Conservation (phyloP, 2,329 filamentous ascomycete species). For the Trichoderma sp. region DNA sequence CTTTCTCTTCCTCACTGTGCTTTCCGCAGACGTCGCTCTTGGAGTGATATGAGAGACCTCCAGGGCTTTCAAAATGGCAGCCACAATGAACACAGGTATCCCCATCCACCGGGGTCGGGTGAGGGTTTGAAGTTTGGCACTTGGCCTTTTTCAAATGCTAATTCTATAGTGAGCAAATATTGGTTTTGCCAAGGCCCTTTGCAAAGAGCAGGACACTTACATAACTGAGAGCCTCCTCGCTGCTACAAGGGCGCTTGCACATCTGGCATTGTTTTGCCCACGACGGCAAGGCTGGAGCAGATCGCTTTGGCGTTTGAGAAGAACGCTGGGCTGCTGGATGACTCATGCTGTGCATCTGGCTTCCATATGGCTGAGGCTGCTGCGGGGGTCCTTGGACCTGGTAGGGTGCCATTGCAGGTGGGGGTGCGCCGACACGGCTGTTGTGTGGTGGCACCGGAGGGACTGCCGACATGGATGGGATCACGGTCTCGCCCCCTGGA, state of each 20-base stretch:
- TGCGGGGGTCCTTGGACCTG: background rate
- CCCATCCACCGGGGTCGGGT: conserved; percentile 28
- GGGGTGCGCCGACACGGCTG: conserved; percentile 30
- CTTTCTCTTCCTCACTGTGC: conserved; percentile 32
- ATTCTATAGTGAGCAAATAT: background rate
- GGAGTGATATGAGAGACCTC: conserved; percentile 49
- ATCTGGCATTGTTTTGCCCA: conserved; percentile 33
- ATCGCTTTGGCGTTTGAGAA: background rate
- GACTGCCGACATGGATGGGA: conserved; percentile 35
- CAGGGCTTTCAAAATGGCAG: conserved; percentile 44
- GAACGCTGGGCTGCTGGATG: background rate
- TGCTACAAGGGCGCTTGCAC: conserved; percentile 42
- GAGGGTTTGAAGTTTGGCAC: background rate
- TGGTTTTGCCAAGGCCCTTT: background rate
- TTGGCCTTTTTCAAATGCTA: conserved; percentile 22
- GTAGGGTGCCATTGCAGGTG: conserved; percentile 18
- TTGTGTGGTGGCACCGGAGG: conserved; percentile 10
- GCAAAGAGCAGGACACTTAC: conserved; percentile 30
- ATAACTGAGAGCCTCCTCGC: conserved; percentile 34
- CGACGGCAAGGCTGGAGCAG: background rate
- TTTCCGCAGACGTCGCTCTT: conserved; percentile 50
- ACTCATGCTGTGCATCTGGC: background rate
- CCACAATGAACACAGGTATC: conserved; percentile 50
- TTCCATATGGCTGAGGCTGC: background rate
- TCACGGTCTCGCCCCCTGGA: conserved; percentile 40